Evolutionary conservation across 257 asterid genomes (phyloP).

Genomic region (Ballota nigra): DNA sequence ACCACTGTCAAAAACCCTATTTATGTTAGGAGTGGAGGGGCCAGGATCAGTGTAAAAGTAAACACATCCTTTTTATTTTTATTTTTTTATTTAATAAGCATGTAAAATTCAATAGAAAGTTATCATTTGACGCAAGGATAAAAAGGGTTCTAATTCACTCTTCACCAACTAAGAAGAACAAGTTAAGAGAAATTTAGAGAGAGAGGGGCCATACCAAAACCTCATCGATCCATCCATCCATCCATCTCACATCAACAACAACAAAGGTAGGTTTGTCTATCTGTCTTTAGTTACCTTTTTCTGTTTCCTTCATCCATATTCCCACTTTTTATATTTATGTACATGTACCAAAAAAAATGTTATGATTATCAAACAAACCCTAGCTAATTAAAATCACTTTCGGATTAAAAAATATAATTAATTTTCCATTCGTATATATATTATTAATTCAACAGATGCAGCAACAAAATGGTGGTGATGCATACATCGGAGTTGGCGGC

Average conservation of each 20-base stretch:
- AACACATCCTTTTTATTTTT: conserved; percentile 8
- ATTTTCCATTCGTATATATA: not conserved
- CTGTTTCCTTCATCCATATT: conserved; percentile 19
- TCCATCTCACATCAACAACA: conserved; percentile 24
- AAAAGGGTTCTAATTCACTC: conserved; percentile 40
- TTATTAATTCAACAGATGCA: conserved; percentile 37
- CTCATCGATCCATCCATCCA: not conserved
- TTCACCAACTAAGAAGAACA: conserved; percentile 25
- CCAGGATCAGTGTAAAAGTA: conserved; percentile 12
- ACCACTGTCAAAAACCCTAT: conserved; percentile 35
- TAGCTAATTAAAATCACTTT: not conserved
- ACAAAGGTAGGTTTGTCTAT: conserved; percentile 28
- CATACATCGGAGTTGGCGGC: conserved; percentile 30
- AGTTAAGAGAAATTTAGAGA: not conserved
- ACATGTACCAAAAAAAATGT: conserved; percentile 6
- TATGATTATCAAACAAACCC: conserved; percentile 31
- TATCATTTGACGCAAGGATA: conserved; percentile 28
- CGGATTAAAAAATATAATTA: not conserved
- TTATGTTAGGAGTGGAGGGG: conserved; percentile 14
- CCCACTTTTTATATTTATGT: conserved; percentile 33
- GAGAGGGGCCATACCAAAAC: not conserved
- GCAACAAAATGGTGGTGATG: conserved; percentile 30
- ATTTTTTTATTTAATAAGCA: not conserved
- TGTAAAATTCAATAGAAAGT: no score
- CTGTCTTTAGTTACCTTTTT: conserved; percentile 30